Evolutionary conservation across 495 filamentous ascomycete species (phyloP), one percentile per base, ranked within the genome.

Genomic region (Darksidea phi): DNA sequence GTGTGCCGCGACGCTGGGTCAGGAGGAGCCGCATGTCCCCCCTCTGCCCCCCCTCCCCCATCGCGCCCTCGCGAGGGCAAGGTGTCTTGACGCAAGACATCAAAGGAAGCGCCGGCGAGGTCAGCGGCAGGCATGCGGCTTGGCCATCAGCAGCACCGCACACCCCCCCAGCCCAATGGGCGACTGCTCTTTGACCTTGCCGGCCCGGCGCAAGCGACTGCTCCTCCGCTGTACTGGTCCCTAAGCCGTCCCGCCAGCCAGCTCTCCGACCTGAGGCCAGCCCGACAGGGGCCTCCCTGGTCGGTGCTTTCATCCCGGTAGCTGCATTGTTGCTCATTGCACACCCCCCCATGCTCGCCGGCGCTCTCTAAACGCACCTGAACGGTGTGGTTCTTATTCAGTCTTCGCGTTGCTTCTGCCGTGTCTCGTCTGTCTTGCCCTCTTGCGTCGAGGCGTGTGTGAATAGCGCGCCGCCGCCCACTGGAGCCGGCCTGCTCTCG

Each of bases 221-320:
- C 56, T 52, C 56, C 57, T 63, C 57, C 66, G 57, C 60, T 49
- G 60, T 48, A 48, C 64, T 67, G 53, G 59, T 46, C 48, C 60
- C n/a, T n/a, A 68, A 64, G 65, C 65, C 54, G 55, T 64, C 65
- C 65, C 65, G 65, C 64, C 48, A 52, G 54, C 61, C 61, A 64
- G 61, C 61, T 60, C 60, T 48, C 60, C 61, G 61, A 64, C 48
- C 28, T 54, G 54, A 55, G 55, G 55, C 61, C 49, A 46, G 57
- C 45, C n/a, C 56, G 55, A 61, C 66, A 64, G 66, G 66, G 28
- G 60, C 64, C 63, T 42, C 41, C 13, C 21, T 49, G 59, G 49
- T 49, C 42, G 45, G 55, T 54, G 64, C 64, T 59, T 37, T 47
- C 18, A 63, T 56, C 64, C 64, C 59, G 59, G 59, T 25, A 67